Evolutionary conservation across 257 asterid genomes (phyloP).

Genomic region (Euphrasia confusa): DNA sequence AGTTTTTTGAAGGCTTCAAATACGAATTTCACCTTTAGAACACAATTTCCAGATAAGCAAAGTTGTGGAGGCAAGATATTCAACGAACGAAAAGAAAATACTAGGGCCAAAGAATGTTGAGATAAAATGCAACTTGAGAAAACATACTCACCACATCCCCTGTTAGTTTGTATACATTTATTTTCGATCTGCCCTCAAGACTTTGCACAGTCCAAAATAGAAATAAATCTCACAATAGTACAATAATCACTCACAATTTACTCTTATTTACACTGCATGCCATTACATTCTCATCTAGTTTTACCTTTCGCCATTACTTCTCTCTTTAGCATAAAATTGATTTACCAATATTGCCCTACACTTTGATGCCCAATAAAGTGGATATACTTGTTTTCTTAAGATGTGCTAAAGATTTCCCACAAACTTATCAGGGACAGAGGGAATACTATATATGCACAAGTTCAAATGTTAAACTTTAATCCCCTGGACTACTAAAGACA

Average conservation of each 20-base stretch:
- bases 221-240: no score
- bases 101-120: neutral
- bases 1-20: slow-evolving; percentile 86
- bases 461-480: neutral
- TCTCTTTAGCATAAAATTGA: no score
- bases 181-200: no score
- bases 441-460: neutral
- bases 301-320: no score
- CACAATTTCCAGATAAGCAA: slow-evolving; percentile 25
- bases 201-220: no score
- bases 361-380: no score
- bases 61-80: slow-evolving; percentile 1
- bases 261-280: neutral
- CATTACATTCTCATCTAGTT: neutral
- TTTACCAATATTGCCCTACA: no score
- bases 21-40: slow-evolving; percentile 68
- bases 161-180: no score
- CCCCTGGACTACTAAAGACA: neutral
- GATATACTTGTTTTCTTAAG: no score
- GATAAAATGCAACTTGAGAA: neutral
- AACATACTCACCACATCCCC: neutral
- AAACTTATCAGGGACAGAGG: neutral
- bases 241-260: no score
- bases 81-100: neutral
- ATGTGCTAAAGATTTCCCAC: no score